A percentile compares a stretch with the other conserved stretches of the same genome.
These are phyloP conservation scores for Chenopodium quinoa DNA, from an alignment of 148 eudicot genomes.

Conservation along the genomic window DNA sequence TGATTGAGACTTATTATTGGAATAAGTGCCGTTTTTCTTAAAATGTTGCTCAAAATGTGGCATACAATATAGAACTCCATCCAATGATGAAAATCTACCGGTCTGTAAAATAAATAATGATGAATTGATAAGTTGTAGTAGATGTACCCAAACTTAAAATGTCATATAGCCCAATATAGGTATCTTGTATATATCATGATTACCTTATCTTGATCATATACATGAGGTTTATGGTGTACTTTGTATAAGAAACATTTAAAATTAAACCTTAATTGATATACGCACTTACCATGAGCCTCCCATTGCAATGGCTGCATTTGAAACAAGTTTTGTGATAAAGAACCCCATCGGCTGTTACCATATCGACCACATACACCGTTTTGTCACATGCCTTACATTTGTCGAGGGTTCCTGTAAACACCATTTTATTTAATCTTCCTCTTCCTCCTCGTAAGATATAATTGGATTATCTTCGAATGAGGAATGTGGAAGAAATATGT, in stretches of 20 bases:
- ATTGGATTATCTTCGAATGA: not conserved
- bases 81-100: slow-evolving; percentile 51
- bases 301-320: slow-evolving; percentile 77
- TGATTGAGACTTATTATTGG: slow-evolving; percentile 35
- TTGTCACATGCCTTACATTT: slow-evolving; percentile 94
- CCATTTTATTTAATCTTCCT: slow-evolving; percentile 38
- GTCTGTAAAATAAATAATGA: slow-evolving; percentile 30
- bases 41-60: slow-evolving; percentile 82
- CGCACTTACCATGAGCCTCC: slow-evolving; percentile 48
- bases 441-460: slow-evolving; percentile 16
- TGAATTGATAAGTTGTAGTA: not conserved
- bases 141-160: too few species aligned
- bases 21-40: slow-evolving; percentile 49
- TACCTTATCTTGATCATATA: too few species aligned
- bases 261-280: too few species aligned
- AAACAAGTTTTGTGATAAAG: slow-evolving; percentile 77
- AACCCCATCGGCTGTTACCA: slow-evolving; percentile 70
- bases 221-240: too few species aligned
- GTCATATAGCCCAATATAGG: too few species aligned
- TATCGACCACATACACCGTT: slow-evolving; percentile 65
- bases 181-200: too few species aligned
- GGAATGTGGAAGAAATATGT: slow-evolving; percentile 23
- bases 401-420: slow-evolving; percentile 60
- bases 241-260: too few species aligned
- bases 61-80: slow-evolving; percentile 70